These are phyloP conservation scores for Micractinium conductrix DNA, from an alignment of 139 green algal genomes.

Conservation along the genomic window DNA sequence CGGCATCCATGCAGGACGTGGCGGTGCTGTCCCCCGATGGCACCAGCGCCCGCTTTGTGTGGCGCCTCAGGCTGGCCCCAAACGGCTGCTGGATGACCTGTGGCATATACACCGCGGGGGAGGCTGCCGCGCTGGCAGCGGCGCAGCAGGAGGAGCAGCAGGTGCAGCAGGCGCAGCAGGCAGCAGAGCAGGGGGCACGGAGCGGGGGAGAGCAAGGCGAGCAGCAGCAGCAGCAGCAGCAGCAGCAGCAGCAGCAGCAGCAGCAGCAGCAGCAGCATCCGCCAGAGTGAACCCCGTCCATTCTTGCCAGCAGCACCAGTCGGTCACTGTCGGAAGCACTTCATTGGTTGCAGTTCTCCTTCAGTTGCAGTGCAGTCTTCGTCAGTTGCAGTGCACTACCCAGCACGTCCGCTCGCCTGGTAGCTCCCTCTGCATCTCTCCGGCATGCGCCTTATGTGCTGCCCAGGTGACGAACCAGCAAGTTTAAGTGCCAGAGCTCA, in stretches of 20 bases:
- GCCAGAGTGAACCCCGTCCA: no score
- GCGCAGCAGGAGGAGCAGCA: neutral
- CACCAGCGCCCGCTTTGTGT: slow-evolving; percentile 7
- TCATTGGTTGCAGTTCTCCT: no score
- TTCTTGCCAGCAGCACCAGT: no score
- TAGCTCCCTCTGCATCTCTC: no score
- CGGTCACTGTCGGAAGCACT: no score
- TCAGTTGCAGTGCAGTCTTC: no score
- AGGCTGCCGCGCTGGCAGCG: neutral
- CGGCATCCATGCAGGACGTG: neutral
- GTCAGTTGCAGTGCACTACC: no score
- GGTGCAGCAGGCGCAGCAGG: neutral
- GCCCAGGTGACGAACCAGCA: no score
- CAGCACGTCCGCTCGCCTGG: no score
- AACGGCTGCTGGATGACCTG: slow-evolving; percentile 43
- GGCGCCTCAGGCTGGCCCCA: slow-evolving; percentile 23
- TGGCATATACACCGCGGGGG: neutral
- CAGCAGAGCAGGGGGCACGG: neutral
- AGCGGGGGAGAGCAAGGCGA: neutral
- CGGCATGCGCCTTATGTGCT: no score
- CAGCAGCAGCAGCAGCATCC: slow-evolving; percentile 8
- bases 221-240: neutral
- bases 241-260: neutral
- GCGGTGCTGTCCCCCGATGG: slow-evolving; percentile 12
- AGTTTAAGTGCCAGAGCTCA: no score